phyloP scores from a whole-genome alignment of 2,329 filamentous ascomycete species.

The Verticillium nubilum region DNA sequence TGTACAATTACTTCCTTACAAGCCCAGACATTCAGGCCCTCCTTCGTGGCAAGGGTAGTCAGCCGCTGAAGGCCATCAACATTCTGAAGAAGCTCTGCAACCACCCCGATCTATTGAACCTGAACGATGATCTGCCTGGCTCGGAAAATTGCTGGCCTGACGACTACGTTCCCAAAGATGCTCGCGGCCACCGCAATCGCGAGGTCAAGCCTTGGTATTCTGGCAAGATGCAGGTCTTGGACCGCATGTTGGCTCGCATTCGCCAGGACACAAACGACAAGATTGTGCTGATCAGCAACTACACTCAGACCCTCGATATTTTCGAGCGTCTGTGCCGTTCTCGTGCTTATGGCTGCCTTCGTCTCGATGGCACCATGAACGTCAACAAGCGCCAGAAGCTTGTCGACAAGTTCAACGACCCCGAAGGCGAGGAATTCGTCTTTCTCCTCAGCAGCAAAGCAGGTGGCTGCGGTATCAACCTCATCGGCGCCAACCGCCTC shows the following conservation, averaged over 20 bases:
- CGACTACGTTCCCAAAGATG: constrained; percentile 83
- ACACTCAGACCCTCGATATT: constrained; percentile 91
- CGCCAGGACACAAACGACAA: constrained; percentile 97
- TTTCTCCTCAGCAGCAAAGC: constrained; percentile 97
- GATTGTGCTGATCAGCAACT: constrained; percentile 98
- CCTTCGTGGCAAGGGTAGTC: constrained; percentile 87
- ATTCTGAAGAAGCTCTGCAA: constrained; percentile 98
- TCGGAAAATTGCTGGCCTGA: constrained; percentile 76
- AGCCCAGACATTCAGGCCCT: constrained; percentile 92
- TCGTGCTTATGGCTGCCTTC: constrained; percentile 77
- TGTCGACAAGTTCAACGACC: constrained; percentile 96
- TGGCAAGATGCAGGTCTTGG: constrained; percentile 97
- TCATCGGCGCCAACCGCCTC: constrained; percentile 90
- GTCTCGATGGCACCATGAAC: constrained; percentile 95
- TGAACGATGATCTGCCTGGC: constrained; percentile 79
- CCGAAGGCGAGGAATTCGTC: constrained; percentile 81
- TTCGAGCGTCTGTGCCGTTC: constrained; percentile 87
- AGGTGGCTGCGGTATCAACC: constrained; percentile 90
- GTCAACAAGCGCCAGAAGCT: constrained; percentile 96
- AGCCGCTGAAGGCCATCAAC: constrained; percentile 93
- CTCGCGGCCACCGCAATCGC: constrained; percentile 75
- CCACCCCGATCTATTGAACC: constrained; percentile 85
- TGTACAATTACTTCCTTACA: constrained; percentile 97
- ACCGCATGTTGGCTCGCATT: constrained; percentile 94
- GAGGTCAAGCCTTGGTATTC: constrained; percentile 96